Percentiles rank a stretch among this genome's conserved stretches.
Conservation (phyloP, 768 basidiomycete species). For the Xerocomus spinulosus region DNA sequence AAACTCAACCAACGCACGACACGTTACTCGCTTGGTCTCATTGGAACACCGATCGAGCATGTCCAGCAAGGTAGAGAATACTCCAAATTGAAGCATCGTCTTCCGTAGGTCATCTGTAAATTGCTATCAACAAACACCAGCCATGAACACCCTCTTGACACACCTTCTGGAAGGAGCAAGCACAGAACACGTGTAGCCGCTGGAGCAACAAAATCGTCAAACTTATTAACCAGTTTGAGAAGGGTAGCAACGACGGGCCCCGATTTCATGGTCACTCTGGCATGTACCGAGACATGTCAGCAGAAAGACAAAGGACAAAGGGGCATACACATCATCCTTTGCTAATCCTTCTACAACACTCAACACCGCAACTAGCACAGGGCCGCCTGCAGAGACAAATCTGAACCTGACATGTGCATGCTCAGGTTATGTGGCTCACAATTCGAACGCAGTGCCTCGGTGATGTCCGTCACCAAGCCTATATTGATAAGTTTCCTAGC, state of each 20-base stretch:
- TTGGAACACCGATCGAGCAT: slow-evolving; percentile 20
- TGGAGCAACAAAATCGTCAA: slow-evolving; percentile 29
- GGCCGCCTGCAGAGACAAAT: slow-evolving; percentile 8
- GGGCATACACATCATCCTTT: slow-evolving; percentile 6
- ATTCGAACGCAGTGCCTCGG: slow-evolving; percentile 11
- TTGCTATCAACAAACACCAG: not conserved
- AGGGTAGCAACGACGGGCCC: slow-evolving; percentile 10
- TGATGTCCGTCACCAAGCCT: slow-evolving; percentile 15
- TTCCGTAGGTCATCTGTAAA: slow-evolving; percentile 17
- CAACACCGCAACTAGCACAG: slow-evolving; percentile 21
- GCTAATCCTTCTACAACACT: slow-evolving; percentile 17
- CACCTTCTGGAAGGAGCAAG: slow-evolving; percentile 23
- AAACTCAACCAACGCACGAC: slow-evolving; percentile 14
- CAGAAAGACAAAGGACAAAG: not conserved
- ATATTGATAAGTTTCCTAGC: slow-evolving; percentile 14
- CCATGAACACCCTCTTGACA: not conserved
- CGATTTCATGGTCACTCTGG: slow-evolving; percentile 6
- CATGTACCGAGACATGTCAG: not conserved
- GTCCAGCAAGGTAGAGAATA: slow-evolving; percentile 16
- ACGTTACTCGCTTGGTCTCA: slow-evolving; percentile 13
- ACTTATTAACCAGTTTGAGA: slow-evolving; percentile 17
- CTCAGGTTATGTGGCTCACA: slow-evolving; percentile 7
- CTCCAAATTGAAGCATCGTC: slow-evolving; percentile 13
- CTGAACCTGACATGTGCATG: not conserved
- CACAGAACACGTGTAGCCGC: slow-evolving; percentile 25